Evolutionary conservation across 2,329 filamentous ascomycete genomes (phyloP), one percentile per base, ranked within the genome.

Genomic region (Lachnellula subtilissima): DNA sequence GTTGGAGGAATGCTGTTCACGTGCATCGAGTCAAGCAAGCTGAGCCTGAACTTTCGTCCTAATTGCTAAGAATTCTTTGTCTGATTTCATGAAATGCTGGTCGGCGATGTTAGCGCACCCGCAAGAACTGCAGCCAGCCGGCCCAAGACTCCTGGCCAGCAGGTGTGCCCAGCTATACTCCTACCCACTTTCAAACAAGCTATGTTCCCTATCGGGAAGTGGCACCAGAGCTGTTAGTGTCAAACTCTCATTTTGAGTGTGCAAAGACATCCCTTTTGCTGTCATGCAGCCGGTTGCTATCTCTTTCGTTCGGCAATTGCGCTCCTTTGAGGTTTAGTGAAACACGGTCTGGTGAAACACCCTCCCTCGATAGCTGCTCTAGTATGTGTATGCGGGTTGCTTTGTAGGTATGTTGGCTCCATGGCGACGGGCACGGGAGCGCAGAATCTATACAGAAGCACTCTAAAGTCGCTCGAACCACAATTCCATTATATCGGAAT

Each of bases 11-110:
- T 62, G 42, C 63, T 67, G 64, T 73, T 76, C 76, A 79, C 76
- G 75, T 79, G 76, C 78, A 76, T 77, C 78, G 78, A 81, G 78
- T 81, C 78, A 74, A 75, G 72, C 69, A 72, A 74, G 43, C 53
- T 63, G 57, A 60, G 54, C 71, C 52, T 62, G 54, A 54, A 48
- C 45, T 54, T 47, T 58, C 47, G 48, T 53, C 42, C 51, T 55
- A 58, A 60, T 59, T 60, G 47, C 52, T 59, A 56, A 45, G 54
- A 59, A 71, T 72, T 74, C 76, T 78, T 78, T 78, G 76, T 78
- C 75, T 69, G 69, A 65, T 59, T 70, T 69, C 64, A 71, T 69
- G 71, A 67, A 19, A 53, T 61, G 57, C 42, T 57, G 54, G 57
- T 57, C 52, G 56, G 54, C 59, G 40, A 59, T 61, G 56, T 62